Evolutionary conservation across 305 asterid species (phyloP).

Genomic region (Ruellia speciosa): DNA sequence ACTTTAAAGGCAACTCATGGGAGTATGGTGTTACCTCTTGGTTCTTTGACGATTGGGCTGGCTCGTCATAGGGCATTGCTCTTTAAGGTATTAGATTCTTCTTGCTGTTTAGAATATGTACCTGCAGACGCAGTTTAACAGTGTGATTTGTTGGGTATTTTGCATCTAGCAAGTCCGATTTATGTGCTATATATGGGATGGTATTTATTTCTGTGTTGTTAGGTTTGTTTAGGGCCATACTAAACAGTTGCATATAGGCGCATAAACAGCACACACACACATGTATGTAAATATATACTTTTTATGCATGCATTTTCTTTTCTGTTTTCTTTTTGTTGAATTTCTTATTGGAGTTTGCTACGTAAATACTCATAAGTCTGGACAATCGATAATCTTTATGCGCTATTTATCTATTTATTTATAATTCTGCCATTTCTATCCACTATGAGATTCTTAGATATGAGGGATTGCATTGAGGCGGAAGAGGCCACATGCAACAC

Average conservation of each 20-base stretch:
- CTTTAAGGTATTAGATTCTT: constrained; percentile 60
- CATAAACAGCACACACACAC: neutral
- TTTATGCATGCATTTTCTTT: too few species aligned
- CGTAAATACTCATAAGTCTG: neutral
- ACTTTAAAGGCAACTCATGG: constrained; percentile 54
- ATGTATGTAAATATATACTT: neutral
- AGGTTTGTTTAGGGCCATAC: neutral
- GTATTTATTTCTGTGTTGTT: neutral
- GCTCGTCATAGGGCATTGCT: constrained; percentile 95
- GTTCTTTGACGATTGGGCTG: constrained; percentile 75
- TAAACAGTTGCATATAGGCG: neutral
- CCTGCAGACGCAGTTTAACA: neutral
- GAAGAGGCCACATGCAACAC: neutral
- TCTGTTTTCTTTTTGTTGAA: too few species aligned
- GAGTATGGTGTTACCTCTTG: constrained; percentile 94
- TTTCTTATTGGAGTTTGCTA: neutral
- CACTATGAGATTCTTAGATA: neutral
- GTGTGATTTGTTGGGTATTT: constrained; percentile 1
- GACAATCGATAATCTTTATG: neutral
- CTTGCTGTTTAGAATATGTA: constrained; percentile 13
- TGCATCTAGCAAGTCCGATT: neutral
- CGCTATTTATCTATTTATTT: neutral
- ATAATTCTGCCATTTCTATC: neutral
- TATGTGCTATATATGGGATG: neutral
- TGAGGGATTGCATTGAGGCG: neutral